These are phyloP conservation scores for Oryza coarctata DNA, from an alignment of 176 grass and related monocot species.

Conservation along the genomic window DNA sequence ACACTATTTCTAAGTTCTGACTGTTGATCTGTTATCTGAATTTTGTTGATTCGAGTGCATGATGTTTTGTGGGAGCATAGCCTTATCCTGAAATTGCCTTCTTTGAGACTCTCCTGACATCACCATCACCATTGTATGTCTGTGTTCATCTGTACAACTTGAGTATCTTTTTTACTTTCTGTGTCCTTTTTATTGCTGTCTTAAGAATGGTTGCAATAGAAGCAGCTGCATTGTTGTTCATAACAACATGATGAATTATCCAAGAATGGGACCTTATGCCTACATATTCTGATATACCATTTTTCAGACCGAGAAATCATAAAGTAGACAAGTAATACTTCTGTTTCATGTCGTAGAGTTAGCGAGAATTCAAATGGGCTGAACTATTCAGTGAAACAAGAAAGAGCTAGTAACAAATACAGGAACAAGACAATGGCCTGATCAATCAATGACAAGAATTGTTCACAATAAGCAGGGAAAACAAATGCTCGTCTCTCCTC, in stretches of 20 bases:
- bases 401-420: not conserved
- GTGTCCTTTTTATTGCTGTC: not conserved
- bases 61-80: not conserved
- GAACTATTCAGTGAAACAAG: not conserved
- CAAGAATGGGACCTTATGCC: not conserved
- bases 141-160: not conserved
- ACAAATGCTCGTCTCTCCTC: not conserved
- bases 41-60: not conserved
- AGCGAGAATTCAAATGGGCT: not conserved
- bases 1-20: not conserved
- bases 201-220: not conserved
- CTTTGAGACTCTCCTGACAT: not conserved
- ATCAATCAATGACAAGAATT: not conserved
- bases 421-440: not conserved
- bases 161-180: not conserved
- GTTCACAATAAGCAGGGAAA: not conserved
- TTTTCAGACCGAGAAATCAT: not conserved
- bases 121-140: not conserved
- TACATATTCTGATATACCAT: not conserved
- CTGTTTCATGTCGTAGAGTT: not conserved
- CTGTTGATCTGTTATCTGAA: not conserved
- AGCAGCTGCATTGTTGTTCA: not conserved
- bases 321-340: not conserved
- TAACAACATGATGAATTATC: not conserved
- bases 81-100: not conserved